Percentiles rank a stretch among this genome's conserved stretches.
phyloP scores from a whole-genome alignment of 805 yeast genomes.

The Yamadazyma olivae region DNA sequence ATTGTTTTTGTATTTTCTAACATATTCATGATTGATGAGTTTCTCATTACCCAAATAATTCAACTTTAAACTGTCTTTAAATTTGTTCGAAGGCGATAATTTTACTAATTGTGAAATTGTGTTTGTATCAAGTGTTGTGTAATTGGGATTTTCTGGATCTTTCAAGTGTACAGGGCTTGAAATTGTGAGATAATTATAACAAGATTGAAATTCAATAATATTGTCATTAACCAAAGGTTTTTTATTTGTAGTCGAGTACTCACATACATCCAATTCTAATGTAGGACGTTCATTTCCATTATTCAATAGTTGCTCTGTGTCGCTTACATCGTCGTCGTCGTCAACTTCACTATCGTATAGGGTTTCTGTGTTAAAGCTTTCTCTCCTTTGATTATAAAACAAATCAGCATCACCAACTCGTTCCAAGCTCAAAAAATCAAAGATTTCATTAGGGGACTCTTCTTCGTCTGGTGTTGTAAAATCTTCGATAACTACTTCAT shows the following conservation, averaged over 20 bases:
- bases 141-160: slow-evolving; percentile 2
- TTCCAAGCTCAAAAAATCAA: slow-evolving; percentile 18
- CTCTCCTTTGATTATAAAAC: slow-evolving; percentile 19
- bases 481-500: slow-evolving; percentile 2
- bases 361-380: slow-evolving; percentile 15
- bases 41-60: slow-evolving; percentile 18
- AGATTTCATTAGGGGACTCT: slow-evolving; percentile 3
- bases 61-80: slow-evolving; percentile 29
- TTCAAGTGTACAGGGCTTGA: not conserved
- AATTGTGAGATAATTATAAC: not conserved
- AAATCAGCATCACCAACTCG: slow-evolving; percentile 22
- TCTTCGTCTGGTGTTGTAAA: slow-evolving; percentile 5
- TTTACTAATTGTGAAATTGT: slow-evolving; percentile 1
- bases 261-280: not conserved
- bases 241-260: not conserved
- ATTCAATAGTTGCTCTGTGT: not conserved
- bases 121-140: not conserved
- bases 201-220: not conserved
- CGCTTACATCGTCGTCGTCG: not conserved
- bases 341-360: slow-evolving; percentile 1
- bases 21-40: slow-evolving; percentile 19
- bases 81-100: slow-evolving; percentile 17
- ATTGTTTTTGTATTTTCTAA: slow-evolving; percentile 42
- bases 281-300: not conserved
- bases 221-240: slow-evolving; percentile 1